Evolutionary conservation across 108 stramenopile genomes (phyloP), one percentile per base, ranked within the genome.

Genomic region (Ochromonas danica): DNA sequence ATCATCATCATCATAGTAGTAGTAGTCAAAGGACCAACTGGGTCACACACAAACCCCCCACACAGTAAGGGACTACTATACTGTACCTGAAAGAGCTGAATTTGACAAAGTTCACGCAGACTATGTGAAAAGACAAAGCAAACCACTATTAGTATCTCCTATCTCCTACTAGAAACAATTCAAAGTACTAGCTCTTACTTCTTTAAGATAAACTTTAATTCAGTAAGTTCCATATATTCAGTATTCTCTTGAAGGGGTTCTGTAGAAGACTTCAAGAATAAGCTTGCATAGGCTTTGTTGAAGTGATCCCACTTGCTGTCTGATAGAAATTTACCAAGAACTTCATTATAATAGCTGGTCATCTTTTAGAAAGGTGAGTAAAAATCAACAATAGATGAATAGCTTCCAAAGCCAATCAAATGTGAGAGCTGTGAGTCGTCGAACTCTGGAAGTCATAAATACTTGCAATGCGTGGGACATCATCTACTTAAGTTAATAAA

Each of bases 221-320:
- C 72, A 75, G 51, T 75, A 10, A 75, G n/a, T 6, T 75, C 38
- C 72, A 75, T 75, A 36, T 75, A 75, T 33, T 75, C 72, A 10
- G n/a, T 25, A 60, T 75, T 75, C 14, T 60, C 41, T 14, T 14
- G 27, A 36, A 75, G 38, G 3, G 72, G 31, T 27, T 42, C 40
- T 6, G 17, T 31, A 14, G 17, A 6, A 67, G 17, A 10, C 63
- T 67, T 67, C 45, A 51, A 51, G 22, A 51, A 51, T n/a, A n/a
- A n/a, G n/a, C n/a, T n/a, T n/a, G n/a, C n/a, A n/a, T n/a, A n/a
- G n/a, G n/a, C n/a, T n/a, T n/a, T n/a, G n/a, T n/a, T n/a, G n/a
- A n/a, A n/a, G n/a, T n/a, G n/a, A n/a, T n/a, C n/a, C n/a, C n/a
- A n/a, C n/a, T n/a, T n/a, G n/a, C n/a, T n/a, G n/a, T n/a, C n/a